These are phyloP conservation scores for Sarocladium oryzae DNA, from an alignment of 2,329 filamentous ascomycete genomes.

Conservation along the genomic window DNA sequence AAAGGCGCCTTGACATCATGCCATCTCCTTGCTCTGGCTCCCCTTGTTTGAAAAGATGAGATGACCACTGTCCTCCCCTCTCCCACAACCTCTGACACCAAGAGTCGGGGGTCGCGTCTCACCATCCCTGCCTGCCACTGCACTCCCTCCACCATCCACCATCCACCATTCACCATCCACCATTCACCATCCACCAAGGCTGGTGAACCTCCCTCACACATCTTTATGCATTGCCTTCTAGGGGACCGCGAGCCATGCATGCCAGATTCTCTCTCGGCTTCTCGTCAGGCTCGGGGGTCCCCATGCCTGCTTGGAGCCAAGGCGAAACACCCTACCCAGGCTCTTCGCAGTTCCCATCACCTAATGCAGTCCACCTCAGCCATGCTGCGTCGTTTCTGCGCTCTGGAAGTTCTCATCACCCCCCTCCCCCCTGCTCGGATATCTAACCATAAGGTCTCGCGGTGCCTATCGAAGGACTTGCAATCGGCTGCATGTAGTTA, in stretches of 20 bases:
- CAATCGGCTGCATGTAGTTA: too few relatives aligned
- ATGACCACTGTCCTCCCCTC: constrained; percentile 1
- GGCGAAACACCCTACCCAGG: neutral
- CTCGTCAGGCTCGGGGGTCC: too few relatives aligned
- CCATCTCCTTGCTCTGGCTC: constrained; percentile 9
- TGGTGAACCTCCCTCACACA: too few relatives aligned
- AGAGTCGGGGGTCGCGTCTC: constrained; percentile 9
- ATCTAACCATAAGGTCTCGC: too few relatives aligned
- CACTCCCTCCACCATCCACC: neutral
- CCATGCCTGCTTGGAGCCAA: neutral
- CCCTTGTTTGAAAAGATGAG: constrained; percentile 24
- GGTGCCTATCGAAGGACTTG: too few relatives aligned
- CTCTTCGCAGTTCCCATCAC: neutral
- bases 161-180: too few relatives aligned
- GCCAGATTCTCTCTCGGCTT: neutral
- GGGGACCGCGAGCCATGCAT: too few relatives aligned
- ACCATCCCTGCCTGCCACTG: neutral
- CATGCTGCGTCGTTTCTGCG: constrained; percentile 1
- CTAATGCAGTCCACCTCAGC: neutral
- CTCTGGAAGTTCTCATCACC: too few relatives aligned
- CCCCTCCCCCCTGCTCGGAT: too few relatives aligned
- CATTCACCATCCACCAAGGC: too few relatives aligned
- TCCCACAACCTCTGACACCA: constrained; percentile 1
- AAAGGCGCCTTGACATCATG: constrained; percentile 2
- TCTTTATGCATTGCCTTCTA: too few relatives aligned